Evolutionary conservation across 1,284 basidiomycete species (phyloP).

Genomic region (Hymenochaete sp.): DNA sequence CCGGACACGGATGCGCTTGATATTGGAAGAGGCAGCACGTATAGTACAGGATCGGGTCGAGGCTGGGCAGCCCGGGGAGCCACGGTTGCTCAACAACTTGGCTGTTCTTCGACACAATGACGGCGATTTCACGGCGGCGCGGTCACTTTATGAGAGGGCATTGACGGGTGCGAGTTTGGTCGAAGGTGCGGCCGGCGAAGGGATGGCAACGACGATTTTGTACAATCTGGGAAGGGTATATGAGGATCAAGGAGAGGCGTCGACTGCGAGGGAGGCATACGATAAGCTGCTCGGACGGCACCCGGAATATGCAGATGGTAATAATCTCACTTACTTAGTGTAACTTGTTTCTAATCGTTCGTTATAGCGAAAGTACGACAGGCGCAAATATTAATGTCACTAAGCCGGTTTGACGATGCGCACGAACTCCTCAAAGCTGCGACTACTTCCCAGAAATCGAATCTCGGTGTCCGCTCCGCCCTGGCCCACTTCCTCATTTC

Average conservation of each 20-base stretch:
- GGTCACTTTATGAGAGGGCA: constrained; percentile 57
- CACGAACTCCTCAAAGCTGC: constrained; percentile 85
- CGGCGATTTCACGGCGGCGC: constrained; percentile 48
- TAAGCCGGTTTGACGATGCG: constrained; percentile 70
- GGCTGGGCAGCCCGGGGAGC: constrained; percentile 41
- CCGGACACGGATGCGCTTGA: constrained; percentile 61
- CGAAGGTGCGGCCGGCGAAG: constrained; percentile 47
- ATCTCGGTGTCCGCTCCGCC: constrained; percentile 53
- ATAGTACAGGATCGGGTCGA: constrained; percentile 47
- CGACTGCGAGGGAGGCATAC: constrained; percentile 75
- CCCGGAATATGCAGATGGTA: constrained; percentile 91
- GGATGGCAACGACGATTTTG: constrained; percentile 70
- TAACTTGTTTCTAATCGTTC: constrained; percentile 4
- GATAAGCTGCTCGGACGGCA: constrained; percentile 76
- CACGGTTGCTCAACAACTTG: constrained; percentile 76
- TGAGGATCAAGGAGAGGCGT: constrained; percentile 70
- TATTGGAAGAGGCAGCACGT: constrained; percentile 64
- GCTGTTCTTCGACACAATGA: constrained; percentile 72
- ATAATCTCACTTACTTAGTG: constrained; percentile 24
- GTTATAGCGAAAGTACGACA: constrained; percentile 79
- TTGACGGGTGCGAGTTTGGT: constrained; percentile 47
- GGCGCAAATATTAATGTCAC: constrained; percentile 63
- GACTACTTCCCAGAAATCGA: constrained; percentile 57
- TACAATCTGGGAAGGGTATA: constrained; percentile 87
- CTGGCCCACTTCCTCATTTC: constrained; percentile 77